Percentiles rank a stretch among this genome's conserved stretches.
These are phyloP conservation scores for Sclerotinia minor DNA, from an alignment of 2,329 filamentous ascomycete species.

Conservation along the genomic window DNA sequence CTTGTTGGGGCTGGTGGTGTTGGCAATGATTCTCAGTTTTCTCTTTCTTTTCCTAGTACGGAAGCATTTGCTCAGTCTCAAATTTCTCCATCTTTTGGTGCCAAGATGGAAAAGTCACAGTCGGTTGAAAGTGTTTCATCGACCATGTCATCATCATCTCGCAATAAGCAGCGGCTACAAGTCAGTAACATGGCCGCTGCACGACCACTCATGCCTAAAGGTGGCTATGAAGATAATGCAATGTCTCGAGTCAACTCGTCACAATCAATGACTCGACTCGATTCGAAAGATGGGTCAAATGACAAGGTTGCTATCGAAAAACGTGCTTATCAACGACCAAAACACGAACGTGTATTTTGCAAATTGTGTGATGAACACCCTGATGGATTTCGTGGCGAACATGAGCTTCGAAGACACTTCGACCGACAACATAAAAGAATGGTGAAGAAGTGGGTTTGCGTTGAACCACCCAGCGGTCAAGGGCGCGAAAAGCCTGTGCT, in stretches of 20 bases:
- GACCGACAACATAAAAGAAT: constrained; percentile 62
- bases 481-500: constrained; percentile 54
- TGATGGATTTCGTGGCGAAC: constrained; percentile 86
- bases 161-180: constrained; percentile 40
- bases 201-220: constrained; percentile 40
- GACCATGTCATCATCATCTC: constrained; percentile 38
- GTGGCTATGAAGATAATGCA: constrained; percentile 35
- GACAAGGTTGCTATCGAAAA: constrained; percentile 40
- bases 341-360: constrained; percentile 51
- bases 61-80: constrained; percentile 31
- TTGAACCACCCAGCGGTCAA: constrained; percentile 55
- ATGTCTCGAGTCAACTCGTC: constrained; percentile 39
- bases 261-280: constrained; percentile 37
- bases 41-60: constrained; percentile 35
- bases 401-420: constrained; percentile 73
- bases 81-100: constrained; percentile 36
- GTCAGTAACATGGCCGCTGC: constrained; percentile 36
- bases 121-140: constrained; percentile 42
- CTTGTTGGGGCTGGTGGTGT: constrained; percentile 41
- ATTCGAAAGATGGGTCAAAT: constrained; percentile 40
- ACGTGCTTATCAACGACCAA: constrained; percentile 41
- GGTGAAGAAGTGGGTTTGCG: constrained; percentile 60
- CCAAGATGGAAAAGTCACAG: constrained; percentile 41
- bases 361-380: constrained; percentile 76
- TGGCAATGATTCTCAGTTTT: constrained; percentile 40